phyloP scores from a whole-genome alignment of 1,284 basidiomycete genomes.

The Pseudozyma sp. region DNA sequence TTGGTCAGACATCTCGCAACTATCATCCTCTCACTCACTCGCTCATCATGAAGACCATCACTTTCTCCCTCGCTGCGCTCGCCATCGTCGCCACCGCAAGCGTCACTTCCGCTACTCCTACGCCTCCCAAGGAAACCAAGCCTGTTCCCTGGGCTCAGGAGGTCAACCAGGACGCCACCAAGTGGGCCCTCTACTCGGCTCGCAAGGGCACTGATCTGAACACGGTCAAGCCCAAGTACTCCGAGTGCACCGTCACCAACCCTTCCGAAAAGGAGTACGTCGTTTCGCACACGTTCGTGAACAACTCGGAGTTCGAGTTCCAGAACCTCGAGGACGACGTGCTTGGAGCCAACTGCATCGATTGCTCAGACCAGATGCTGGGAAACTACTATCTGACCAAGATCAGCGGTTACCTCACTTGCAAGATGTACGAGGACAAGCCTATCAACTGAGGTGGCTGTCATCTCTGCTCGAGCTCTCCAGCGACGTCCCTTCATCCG shows the following conservation, averaged over 20 bases:
- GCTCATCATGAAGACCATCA: not conserved
- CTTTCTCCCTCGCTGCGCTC: not conserved
- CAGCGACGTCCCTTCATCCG: no score
- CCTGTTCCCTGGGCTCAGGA: conserved; percentile 1
- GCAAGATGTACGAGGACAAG: conserved; percentile 1
- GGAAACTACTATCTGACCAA: conserved; percentile 1
- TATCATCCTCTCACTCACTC: not conserved
- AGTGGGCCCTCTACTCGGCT: not conserved
- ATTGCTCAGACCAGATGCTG: not conserved
- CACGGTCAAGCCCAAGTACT: not conserved
- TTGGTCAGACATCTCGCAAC: not conserved
- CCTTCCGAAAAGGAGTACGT: not conserved
- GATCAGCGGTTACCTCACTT: not conserved
- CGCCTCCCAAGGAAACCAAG: not conserved
- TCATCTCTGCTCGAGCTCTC: not conserved
- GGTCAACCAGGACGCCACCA: not conserved
- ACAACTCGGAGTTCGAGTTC: conserved; percentile 2
- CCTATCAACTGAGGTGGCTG: not conserved
- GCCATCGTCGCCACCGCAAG: not conserved
- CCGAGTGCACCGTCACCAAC: not conserved
- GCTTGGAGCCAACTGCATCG: conserved; percentile 3
- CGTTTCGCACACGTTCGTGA: not conserved
- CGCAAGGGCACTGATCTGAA: not conserved
- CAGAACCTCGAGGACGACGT: not conserved
- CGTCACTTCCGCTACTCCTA: not conserved